phyloP scores from a whole-genome alignment of 1,284 basidiomycete genomes.

The Fomitopsis schrenkii region DNA sequence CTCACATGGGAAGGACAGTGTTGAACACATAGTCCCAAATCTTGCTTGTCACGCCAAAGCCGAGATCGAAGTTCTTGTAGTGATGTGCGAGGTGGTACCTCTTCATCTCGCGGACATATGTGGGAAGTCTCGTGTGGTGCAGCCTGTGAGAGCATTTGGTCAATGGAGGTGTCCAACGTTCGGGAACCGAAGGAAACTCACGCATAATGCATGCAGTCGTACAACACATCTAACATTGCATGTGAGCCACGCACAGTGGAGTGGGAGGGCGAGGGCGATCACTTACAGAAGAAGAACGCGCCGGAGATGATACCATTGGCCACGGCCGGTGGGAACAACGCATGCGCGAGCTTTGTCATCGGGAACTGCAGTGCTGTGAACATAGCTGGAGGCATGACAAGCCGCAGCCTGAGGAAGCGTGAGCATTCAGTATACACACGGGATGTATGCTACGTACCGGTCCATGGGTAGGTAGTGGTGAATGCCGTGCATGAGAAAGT shows the following conservation, averaged over 20 bases:
- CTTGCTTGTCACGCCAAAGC: slow-evolving; percentile 97
- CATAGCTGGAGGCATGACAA: slow-evolving; percentile 95
- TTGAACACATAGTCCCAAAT: slow-evolving; percentile 95
- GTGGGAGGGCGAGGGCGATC: background rate
- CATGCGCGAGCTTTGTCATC: slow-evolving; percentile 86
- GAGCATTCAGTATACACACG: background rate
- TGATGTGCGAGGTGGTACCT: slow-evolving; percentile 99
- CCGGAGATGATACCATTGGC: slow-evolving; percentile 96
- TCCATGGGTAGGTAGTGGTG: slow-evolving; percentile 99
- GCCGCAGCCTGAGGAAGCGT: slow-evolving; percentile 56
- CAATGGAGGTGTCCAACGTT: background rate
- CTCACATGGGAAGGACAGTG: slow-evolving; percentile 68
- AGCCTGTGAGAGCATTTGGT: slow-evolving; percentile 40
- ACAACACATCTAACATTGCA: slow-evolving; percentile 63
- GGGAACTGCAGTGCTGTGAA: slow-evolving; percentile 82
- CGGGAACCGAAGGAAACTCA: slow-evolving; percentile 33
- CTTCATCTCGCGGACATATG: slow-evolving; percentile 91
- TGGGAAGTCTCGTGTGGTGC: slow-evolving; percentile 87
- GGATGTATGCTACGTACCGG: slow-evolving; percentile 41
- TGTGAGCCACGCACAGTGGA: background rate
- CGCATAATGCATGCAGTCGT: slow-evolving; percentile 94
- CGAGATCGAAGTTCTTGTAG: slow-evolving; percentile 97
- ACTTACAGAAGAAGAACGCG: slow-evolving; percentile 85
- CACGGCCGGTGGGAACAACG: slow-evolving; percentile 78
- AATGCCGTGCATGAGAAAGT: slow-evolving; percentile 94